phyloP scores from a whole-genome alignment of 73 alveolate genomes.

The Breviolum minutum region DNA sequence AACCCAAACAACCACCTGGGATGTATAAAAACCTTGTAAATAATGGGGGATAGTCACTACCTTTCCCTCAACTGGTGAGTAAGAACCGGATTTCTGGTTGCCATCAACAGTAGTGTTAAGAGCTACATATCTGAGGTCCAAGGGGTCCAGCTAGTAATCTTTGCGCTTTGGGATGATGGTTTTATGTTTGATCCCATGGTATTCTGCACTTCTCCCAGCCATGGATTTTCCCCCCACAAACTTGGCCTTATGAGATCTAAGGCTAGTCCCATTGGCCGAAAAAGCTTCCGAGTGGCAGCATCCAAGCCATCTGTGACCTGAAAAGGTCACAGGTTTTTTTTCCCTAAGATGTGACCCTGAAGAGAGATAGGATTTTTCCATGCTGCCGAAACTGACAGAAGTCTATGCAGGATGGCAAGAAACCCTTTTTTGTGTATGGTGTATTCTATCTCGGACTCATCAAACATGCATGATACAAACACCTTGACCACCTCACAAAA shows the following conservation, averaged over 20 bases:
- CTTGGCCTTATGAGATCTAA: constrained; percentile 35
- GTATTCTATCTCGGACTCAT: no score
- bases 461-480: no score
- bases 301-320: constrained; percentile 73
- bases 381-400: no score
- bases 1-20: no score
- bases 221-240: neutral
- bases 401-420: no score
- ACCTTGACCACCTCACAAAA: no score
- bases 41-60: no score
- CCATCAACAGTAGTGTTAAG: no score
- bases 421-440: no score
- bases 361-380: neutral
- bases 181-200: neutral
- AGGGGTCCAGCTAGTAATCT: neutral
- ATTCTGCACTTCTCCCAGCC: neutral
- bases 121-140: neutral
- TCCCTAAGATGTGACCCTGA: neutral
- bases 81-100: neutral
- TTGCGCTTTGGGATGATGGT: neutral
- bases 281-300: constrained; percentile 41
- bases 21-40: no score
- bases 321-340: neutral
- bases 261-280: constrained; percentile 72
- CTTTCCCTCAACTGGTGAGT: neutral